phyloP scores from a whole-genome alignment of 495 filamentous ascomycete species.

The Amniculicola lignicola region DNA sequence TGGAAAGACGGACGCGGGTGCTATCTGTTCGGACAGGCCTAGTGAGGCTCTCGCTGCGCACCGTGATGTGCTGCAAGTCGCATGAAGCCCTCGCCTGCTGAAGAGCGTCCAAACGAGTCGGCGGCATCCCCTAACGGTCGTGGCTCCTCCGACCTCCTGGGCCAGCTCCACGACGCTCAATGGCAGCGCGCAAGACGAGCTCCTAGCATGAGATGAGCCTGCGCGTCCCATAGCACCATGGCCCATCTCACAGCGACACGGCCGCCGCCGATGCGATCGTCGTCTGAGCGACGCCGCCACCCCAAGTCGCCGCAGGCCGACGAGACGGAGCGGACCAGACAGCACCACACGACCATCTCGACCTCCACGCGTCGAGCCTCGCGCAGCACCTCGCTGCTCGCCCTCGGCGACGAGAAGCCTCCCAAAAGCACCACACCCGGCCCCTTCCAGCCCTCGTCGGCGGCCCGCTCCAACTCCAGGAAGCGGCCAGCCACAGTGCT shows the following conservation, averaged over 20 bases:
- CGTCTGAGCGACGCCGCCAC: slow-evolving; percentile 22
- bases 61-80: slow-evolving; percentile 6
- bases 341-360: slow-evolving; percentile 7
- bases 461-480: slow-evolving; percentile 14
- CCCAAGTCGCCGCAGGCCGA: slow-evolving; percentile 23
- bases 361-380: slow-evolving; percentile 17
- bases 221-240: slow-evolving; percentile 20
- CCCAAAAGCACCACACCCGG: neutral
- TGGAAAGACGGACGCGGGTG: neutral
- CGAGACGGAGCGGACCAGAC: neutral
- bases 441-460: neutral
- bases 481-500: slow-evolving; percentile 26
- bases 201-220: slow-evolving; percentile 17
- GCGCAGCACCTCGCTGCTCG: slow-evolving; percentile 1
- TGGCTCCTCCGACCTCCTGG: neutral
- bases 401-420: slow-evolving; percentile 12
- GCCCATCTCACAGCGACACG: slow-evolving; percentile 23
- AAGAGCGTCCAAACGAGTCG: slow-evolving; percentile 8
- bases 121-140: slow-evolving; percentile 6
- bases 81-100: neutral
- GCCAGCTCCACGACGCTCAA: neutral
- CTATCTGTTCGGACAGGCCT: neutral
- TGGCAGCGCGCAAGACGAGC: slow-evolving; percentile 7
- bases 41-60: neutral
- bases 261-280: slow-evolving; percentile 26